Percentiles rank a stretch among this genome's conserved stretches.
Evolutionary conservation across 108 stramenopile species (phyloP).

Genomic region (Fistulifera solaris): DNA sequence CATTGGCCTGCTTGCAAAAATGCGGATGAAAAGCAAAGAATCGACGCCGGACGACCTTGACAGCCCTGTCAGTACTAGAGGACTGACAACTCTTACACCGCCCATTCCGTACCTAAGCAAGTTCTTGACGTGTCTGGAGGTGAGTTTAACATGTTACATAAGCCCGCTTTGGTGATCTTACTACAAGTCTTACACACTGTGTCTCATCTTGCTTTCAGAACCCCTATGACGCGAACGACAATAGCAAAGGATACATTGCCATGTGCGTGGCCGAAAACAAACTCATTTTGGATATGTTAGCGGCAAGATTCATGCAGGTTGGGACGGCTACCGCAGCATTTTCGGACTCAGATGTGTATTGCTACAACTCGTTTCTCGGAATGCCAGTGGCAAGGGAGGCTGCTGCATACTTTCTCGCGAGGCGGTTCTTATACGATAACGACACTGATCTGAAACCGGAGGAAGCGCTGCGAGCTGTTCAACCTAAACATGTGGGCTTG

Average conservation of each 20-base stretch:
- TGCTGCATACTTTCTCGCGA: constrained; percentile 73
- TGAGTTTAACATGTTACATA: background rate
- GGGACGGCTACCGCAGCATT: constrained; percentile 63
- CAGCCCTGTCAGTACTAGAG: constrained; percentile 3
- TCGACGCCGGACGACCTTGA: background rate
- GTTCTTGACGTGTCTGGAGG: constrained; percentile 7
- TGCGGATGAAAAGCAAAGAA: too few relatives aligned
- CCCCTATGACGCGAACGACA: constrained; percentile 46
- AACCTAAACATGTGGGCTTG: constrained; percentile 59
- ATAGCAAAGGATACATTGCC: constrained; percentile 56
- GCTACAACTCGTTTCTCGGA: constrained; percentile 73
- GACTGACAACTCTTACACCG: constrained; percentile 1
- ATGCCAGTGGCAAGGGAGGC: constrained; percentile 65
- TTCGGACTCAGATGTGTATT: constrained; percentile 59
- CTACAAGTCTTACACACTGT: background rate
- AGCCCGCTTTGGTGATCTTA: background rate
- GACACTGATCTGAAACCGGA: constrained; percentile 28
- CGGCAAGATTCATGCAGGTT: constrained; percentile 49
- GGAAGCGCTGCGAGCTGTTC: constrained; percentile 41
- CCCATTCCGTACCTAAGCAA: constrained; percentile 12
- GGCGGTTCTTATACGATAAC: constrained; percentile 27
- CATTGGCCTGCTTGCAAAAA: too few relatives aligned
- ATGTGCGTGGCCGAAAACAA: constrained; percentile 82
- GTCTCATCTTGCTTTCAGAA: constrained; percentile 21
- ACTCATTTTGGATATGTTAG: constrained; percentile 55